Evolutionary conservation across 2,329 filamentous ascomycete species (phyloP), one percentile per base, ranked within the genome.

Genomic region (Fusarium luffae): DNA sequence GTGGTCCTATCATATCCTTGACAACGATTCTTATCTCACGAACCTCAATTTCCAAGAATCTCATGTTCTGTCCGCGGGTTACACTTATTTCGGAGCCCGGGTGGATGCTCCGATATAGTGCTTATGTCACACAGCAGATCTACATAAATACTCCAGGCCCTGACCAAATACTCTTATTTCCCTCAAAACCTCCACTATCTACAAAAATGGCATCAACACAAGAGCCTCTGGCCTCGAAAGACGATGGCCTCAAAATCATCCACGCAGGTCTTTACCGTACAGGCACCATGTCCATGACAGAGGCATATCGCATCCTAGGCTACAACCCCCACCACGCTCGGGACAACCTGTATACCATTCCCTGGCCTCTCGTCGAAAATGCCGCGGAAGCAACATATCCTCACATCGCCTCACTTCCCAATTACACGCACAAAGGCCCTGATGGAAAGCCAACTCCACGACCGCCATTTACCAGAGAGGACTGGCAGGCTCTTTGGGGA

Each of bases 351-450:
- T 57, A 48, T 11, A 10, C 21, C 0, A 49, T 49, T 10, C 64
- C 64, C 0, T 67, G 64, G 64, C 2, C 0, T 0, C 19, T 34
- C 2, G 18, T 67, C 4, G 64, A 67, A 19, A 13, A 67, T 18
- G 64, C 64, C 7, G 64, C 63, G 0, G 64, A 67, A 21, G 63
- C 57, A 3, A 63, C 63, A 5, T 67, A 34, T 41, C 64, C 64
- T 18, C 64, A 54, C 14, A 58, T 67, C 7, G 14, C 12, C 1
- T 6, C 49, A 2, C 30, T 67, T 2, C 40, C 64, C 3, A 51
- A 27, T 1, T 67, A 67, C 16, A 46, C 51, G 1, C 37, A 58
- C 18, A 43, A 46, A 2, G 5, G 12, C 5, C 18, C 34, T 0
- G 21, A 47, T 12, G 55, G 42, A 4, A 13, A n/a, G 1, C 16